Conservation (phyloP, 2,329 filamentous ascomycete genomes). For the Claviceps monticola region DNA sequence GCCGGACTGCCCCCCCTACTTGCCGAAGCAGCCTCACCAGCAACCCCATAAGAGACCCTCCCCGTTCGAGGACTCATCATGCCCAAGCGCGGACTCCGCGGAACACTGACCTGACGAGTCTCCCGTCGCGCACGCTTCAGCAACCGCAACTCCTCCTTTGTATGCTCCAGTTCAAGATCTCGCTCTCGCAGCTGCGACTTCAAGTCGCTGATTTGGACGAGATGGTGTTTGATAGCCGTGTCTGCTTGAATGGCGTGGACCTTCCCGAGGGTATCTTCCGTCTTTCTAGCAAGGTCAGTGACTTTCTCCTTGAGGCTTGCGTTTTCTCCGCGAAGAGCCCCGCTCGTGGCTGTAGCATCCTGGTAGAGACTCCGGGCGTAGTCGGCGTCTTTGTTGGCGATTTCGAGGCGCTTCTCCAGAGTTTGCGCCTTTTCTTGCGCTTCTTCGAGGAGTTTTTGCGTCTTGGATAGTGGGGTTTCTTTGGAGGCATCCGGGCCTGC, state of each 20-base stretch:
- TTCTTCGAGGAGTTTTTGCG: conserved; percentile 23
- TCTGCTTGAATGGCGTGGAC: conserved; percentile 33
- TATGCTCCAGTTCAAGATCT: conserved; percentile 34
- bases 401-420: conserved; percentile 26
- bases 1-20: conserved; percentile 40
- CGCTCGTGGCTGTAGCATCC: conserved; percentile 34
- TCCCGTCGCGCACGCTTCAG: conserved; percentile 38
- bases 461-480: conserved; percentile 14
- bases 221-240: conserved; percentile 20
- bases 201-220: conserved; percentile 27
- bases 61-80: conserved; percentile 36
- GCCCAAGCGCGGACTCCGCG: conserved; percentile 40
- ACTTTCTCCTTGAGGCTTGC: conserved; percentile 28
- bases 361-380: conserved; percentile 48
- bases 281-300: conserved; percentile 26
- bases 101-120: conserved; percentile 42
- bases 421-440: conserved; percentile 23
- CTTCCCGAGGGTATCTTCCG: conserved; percentile 29
- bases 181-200: conserved; percentile 31
- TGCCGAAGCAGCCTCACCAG: conserved; percentile 17
- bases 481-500: conserved; percentile 10
- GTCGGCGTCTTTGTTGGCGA: conserved; percentile 35
- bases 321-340: conserved; percentile 32
- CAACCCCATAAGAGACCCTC: conserved; percentile 10
- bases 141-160: conserved; percentile 33